Conservation (phyloP, 2,329 filamentous ascomycete species). For the Berkeleyomyces basicola region DNA sequence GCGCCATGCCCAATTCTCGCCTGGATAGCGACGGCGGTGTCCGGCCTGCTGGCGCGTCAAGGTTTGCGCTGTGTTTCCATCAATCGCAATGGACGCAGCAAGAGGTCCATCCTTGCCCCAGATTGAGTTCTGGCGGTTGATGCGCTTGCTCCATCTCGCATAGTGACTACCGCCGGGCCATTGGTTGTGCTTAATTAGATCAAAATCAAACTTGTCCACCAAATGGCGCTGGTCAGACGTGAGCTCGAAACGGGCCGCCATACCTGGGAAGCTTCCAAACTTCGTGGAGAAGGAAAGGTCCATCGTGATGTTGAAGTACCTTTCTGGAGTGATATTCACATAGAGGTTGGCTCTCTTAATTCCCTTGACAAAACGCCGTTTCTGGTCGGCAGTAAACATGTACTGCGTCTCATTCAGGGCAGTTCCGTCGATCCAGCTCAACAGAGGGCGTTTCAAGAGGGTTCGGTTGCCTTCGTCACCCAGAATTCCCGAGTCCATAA, state of each 20-base stretch:
- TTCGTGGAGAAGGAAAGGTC: background rate
- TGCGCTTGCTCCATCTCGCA: background rate
- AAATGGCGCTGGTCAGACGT: background rate
- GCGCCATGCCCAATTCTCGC: constrained; percentile 4
- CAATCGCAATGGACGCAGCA: constrained; percentile 3
- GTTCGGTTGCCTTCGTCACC: background rate
- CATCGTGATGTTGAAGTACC: background rate
- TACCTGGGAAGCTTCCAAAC: background rate
- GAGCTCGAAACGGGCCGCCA: background rate
- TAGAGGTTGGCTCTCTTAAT: constrained; percentile 5
- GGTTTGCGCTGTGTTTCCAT: background rate
- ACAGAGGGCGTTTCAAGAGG: background rate
- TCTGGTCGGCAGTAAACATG: background rate
- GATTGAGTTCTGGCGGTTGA: background rate
- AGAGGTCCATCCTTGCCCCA: constrained; percentile 9
- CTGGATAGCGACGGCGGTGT: background rate
- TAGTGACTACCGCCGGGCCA: background rate
- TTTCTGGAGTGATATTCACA: background rate
- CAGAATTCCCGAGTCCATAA: background rate
- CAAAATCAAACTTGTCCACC: background rate
- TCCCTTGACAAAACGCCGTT: background rate
- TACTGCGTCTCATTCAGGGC: background rate
- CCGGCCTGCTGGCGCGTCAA: constrained; percentile 5
- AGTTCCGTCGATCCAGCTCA: constrained; percentile 6
- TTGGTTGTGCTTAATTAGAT: background rate